Percentiles rank a stretch among this genome's conserved stretches.
phyloP scores from a whole-genome alignment of 176 grass and related monocot genomes.

The Avena atlantica region DNA sequence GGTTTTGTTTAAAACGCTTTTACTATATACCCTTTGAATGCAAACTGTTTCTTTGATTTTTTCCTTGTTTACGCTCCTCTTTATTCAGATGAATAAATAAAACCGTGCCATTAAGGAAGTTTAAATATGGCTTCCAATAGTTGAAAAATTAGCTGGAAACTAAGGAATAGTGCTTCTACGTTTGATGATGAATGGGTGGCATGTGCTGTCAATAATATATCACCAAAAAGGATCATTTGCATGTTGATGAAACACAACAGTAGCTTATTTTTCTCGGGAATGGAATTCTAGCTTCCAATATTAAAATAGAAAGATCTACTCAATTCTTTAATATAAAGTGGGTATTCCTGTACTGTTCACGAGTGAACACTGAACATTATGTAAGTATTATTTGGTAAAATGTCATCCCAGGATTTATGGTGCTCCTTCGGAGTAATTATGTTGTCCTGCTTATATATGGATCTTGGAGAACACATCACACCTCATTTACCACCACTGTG shows the following conservation, averaged over 20 bases:
- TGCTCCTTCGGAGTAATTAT: constrained; percentile 20
- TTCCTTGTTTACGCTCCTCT: not conserved
- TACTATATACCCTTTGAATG: not conserved
- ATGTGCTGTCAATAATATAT: constrained; percentile 2
- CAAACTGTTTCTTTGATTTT: not conserved
- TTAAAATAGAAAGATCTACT: not conserved
- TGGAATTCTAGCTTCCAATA: not conserved
- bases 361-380: not conserved
- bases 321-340: not conserved
- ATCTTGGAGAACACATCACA: constrained; percentile 19
- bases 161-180: not conserved
- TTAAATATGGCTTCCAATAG: not conserved
- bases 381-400: constrained; percentile 27
- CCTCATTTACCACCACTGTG: not conserved
- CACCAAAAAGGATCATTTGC: not conserved
- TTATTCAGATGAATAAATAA: not conserved
- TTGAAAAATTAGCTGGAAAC: constrained; percentile 20
- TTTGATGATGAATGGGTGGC: not conserved
- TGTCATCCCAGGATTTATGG: not conserved
- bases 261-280: not conserved
- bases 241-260: not conserved
- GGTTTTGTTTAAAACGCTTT: too few relatives aligned
- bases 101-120: not conserved
- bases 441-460: constrained; percentile 27
- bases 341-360: not conserved